phyloP scores from a whole-genome alignment of 148 eudicot genomes.

The Simmondsia chinensis region DNA sequence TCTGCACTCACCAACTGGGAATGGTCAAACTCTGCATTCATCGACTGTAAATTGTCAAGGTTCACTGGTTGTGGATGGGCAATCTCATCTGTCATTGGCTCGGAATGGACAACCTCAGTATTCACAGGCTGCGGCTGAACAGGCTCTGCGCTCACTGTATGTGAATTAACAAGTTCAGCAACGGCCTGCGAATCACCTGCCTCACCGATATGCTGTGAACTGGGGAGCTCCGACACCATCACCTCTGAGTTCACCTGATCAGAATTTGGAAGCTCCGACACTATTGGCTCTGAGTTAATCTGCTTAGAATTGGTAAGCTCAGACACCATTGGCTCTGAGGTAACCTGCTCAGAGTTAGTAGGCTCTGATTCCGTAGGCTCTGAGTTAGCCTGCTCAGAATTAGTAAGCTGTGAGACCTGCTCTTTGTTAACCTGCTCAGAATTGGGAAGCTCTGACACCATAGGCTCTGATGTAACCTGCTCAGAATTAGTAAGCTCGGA shows the following conservation, averaged over 20 bases:
- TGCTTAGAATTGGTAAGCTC: conserved; percentile 6
- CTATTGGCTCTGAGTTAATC: not conserved
- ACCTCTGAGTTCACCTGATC: not conserved
- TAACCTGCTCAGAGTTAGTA: not conserved
- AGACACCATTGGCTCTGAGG: not conserved
- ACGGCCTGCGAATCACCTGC: not conserved
- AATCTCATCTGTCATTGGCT: not conserved
- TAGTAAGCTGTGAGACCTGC: conserved; percentile 1
- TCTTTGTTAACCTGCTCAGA: conserved; percentile 3
- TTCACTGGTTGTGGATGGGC: not conserved
- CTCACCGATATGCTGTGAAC: conserved; percentile 8
- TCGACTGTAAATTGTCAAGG: not conserved
- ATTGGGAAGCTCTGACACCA: conserved; percentile 9
- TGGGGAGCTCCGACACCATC: too few species aligned
- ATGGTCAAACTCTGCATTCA: not conserved
- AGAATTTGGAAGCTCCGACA: not conserved
- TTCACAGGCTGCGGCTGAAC: conserved; percentile 4
- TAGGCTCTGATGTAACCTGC: conserved; percentile 9
- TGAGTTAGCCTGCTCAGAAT: conserved; percentile 1
- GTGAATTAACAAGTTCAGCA: not conserved
- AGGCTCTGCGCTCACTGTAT: not conserved
- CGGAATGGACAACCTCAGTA: not conserved
- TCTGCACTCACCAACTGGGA: conserved; percentile 5
- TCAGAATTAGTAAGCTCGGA: too few species aligned
- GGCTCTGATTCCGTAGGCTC: not conserved